Evolutionary conservation across 2,329 filamentous ascomycete genomes (phyloP).

Genomic region (Talaromyces atroroseus): DNA sequence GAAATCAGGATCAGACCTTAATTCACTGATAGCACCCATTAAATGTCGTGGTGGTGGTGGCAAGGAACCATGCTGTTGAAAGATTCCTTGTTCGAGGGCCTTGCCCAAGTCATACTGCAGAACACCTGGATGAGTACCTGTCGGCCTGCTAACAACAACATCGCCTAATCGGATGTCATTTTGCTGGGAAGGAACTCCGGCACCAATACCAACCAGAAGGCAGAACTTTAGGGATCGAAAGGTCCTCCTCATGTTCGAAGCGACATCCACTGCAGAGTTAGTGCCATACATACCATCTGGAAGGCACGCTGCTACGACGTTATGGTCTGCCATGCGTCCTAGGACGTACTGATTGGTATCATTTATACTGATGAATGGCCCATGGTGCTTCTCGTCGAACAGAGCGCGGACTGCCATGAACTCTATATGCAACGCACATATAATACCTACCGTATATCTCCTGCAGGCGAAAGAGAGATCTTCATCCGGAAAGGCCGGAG

Average conservation of each 20-base stretch:
- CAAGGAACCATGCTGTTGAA: no score
- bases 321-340: slow-evolving; percentile 21
- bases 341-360: slow-evolving; percentile 25
- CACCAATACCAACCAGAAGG: slow-evolving; percentile 25
- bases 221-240: slow-evolving; percentile 20
- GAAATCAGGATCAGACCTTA: no score
- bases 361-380: no score
- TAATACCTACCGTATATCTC: slow-evolving; percentile 26
- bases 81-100: no score
- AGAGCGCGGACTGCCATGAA: slow-evolving; percentile 21
- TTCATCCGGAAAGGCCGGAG: not conserved
- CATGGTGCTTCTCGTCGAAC: slow-evolving; percentile 19
- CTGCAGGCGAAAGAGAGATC: no score
- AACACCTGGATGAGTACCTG: not conserved
- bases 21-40: no score
- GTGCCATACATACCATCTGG: slow-evolving; percentile 21
- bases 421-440: slow-evolving; percentile 24
- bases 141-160: not conserved
- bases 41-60: no score
- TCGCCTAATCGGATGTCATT: slow-evolving; percentile 4
- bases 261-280: slow-evolving; percentile 18
- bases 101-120: not conserved
- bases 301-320: slow-evolving; percentile 22
- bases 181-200: slow-evolving; percentile 18
- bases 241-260: slow-evolving; percentile 19